A percentile compares a stretch with the other conserved stretches of the same genome.
Evolutionary conservation across 2,329 filamentous ascomycete species (phyloP).

Genomic region (Zalaria obscura): DNA sequence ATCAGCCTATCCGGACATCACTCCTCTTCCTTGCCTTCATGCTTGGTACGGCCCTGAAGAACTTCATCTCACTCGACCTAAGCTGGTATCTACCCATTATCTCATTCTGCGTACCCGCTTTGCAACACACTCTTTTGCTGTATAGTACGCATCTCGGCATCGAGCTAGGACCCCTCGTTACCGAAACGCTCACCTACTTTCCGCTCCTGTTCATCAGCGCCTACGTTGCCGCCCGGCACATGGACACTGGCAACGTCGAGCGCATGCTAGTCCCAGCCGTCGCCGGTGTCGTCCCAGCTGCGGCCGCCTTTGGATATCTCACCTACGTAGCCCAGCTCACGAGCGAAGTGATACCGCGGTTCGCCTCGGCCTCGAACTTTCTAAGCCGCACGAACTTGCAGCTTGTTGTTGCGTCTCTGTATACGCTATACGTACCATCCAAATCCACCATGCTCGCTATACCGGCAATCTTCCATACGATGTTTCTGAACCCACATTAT

Average conservation of each 20-base stretch:
- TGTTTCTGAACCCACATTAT: slow-evolving; percentile 61
- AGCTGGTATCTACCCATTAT: slow-evolving; percentile 53
- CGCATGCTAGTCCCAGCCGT: slow-evolving; percentile 26
- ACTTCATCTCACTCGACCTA: slow-evolving; percentile 27
- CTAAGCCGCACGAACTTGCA: slow-evolving; percentile 62
- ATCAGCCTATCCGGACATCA: slow-evolving; percentile 46
- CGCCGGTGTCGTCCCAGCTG: slow-evolving; percentile 30
- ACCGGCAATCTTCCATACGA: slow-evolving; percentile 59
- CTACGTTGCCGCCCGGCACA: slow-evolving; percentile 19
- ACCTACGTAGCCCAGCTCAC: background rate
- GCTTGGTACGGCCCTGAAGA: slow-evolving; percentile 33
- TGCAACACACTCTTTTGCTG: slow-evolving; percentile 58
- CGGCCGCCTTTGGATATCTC: slow-evolving; percentile 1
- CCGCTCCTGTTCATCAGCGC: slow-evolving; percentile 26
- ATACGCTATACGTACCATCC: slow-evolving; percentile 54
- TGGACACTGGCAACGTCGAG: slow-evolving; percentile 3
- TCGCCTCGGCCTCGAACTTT: slow-evolving; percentile 28
- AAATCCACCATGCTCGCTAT: slow-evolving; percentile 51
- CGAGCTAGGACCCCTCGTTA: slow-evolving; percentile 58
- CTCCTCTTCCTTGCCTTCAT: slow-evolving; percentile 61
- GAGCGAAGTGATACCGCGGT: background rate
- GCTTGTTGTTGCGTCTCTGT: slow-evolving; percentile 49
- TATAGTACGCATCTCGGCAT: slow-evolving; percentile 54
- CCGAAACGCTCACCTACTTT: slow-evolving; percentile 59
- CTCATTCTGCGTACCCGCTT: slow-evolving; percentile 58